Conservation (phyloP, 1,284 basidiomycete species). For the Quambalaria eucalypti region DNA sequence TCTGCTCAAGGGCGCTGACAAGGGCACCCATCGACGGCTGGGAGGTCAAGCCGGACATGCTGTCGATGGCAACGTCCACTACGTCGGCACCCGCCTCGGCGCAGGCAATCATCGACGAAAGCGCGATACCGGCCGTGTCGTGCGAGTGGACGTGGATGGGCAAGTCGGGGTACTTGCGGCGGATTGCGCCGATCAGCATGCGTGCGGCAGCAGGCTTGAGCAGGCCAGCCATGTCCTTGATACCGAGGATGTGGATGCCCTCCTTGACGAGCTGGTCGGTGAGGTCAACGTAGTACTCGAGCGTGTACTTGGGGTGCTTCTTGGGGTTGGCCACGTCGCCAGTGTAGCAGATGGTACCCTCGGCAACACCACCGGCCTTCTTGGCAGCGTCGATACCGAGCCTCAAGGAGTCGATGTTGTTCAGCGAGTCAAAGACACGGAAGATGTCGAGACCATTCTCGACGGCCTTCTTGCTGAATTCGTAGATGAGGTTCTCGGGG, state of each 20-base stretch:
- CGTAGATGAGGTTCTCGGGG: conserved; percentile 99
- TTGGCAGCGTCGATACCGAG: conserved; percentile 86
- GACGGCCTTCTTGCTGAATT: conserved; percentile 68
- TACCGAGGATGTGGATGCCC: conserved; percentile 92
- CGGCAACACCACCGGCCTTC: conserved; percentile 97
- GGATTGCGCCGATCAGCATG: conserved; percentile 85
- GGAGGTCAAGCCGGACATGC: conserved; percentile 92
- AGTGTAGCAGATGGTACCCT: conserved; percentile 82
- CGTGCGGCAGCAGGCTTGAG: conserved; percentile 89
- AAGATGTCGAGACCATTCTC: conserved; percentile 99
- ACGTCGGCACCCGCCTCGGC: conserved; percentile 95
- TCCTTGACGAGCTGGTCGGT: conserved; percentile 85
- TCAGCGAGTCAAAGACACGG: conserved; percentile 95
- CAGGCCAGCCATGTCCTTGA: conserved; percentile 99
- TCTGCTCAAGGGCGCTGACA: conserved; percentile 89
- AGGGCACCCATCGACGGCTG: conserved; percentile 98
- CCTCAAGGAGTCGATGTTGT: conserved; percentile 42
- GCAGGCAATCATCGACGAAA: conserved; percentile 89
- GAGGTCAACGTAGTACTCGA: conserved; percentile 96
- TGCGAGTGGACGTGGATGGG: conserved; percentile 99
- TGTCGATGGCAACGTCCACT: conserved; percentile 93
- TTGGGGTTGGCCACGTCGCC: conserved; percentile 92
- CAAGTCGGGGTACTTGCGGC: conserved; percentile 90
- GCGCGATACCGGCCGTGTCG: conserved; percentile 96
- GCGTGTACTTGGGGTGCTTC: conserved; percentile 87